These are phyloP conservation scores for Arctostaphylos glauca DNA, from an alignment of 148 eudicot species.

Conservation along the genomic window DNA sequence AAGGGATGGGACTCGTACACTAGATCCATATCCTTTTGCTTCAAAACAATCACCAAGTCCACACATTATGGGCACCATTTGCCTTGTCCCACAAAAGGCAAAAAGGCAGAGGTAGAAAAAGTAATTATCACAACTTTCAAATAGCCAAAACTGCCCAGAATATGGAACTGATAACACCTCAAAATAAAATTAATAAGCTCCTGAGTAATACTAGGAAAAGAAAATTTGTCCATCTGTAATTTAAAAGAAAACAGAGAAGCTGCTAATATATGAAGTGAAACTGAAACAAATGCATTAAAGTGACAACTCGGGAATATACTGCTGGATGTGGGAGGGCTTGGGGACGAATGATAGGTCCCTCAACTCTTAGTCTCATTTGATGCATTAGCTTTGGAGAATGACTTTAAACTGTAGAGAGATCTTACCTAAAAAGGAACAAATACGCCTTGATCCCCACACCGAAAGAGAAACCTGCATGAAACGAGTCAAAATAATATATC, in stretches of 20 bases:
- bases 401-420: not conserved
- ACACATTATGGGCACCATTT: not conserved
- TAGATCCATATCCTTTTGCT: not conserved
- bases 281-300: not conserved
- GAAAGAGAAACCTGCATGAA: not conserved
- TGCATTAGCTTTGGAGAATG: not conserved
- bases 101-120: not conserved
- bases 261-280: not conserved
- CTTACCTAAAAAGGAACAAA: not conserved
- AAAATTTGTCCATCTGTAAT: not conserved
- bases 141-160: not conserved
- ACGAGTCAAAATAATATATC: no score
- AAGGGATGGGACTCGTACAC: not conserved
- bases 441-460: no score
- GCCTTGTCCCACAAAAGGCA: not conserved
- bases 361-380: not conserved
- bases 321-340: not conserved
- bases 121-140: not conserved
- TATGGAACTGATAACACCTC: not conserved
- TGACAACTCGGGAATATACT: not conserved
- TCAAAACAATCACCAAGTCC: not conserved
- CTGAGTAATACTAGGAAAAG: not conserved
- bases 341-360: not conserved
- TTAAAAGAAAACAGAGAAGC: not conserved
- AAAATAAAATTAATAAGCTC: not conserved